Conservation (phyloP, 2,329 filamentous ascomycete species). For the Pseudopithomyces chartarum region DNA sequence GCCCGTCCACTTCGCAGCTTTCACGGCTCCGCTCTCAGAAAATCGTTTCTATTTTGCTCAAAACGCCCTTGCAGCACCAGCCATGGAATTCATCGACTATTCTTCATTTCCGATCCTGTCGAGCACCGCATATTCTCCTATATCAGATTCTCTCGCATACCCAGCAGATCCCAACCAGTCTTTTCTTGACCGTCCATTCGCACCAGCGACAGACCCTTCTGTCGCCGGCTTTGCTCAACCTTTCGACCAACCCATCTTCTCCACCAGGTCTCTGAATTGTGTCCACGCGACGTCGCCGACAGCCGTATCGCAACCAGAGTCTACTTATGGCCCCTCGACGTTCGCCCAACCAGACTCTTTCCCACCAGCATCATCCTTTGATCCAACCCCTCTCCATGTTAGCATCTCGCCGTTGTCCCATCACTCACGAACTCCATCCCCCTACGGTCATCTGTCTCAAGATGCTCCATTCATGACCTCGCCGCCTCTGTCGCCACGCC, state of each 20-base stretch:
- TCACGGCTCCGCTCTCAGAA: neutral
- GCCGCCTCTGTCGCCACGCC: constrained; percentile 31
- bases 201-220: constrained; percentile 26
- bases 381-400: constrained; percentile 19
- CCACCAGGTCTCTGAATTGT: constrained; percentile 26
- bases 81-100: constrained; percentile 28
- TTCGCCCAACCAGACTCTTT: constrained; percentile 27
- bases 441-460: constrained; percentile 22
- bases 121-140: constrained; percentile 31
- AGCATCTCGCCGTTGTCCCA: constrained; percentile 23
- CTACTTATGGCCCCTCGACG: constrained; percentile 23
- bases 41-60: neutral
- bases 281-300: constrained; percentile 23
- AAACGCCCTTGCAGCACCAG: neutral
- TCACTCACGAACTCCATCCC: constrained; percentile 38
- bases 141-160: constrained; percentile 26
- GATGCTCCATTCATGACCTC: constrained; percentile 12
- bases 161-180: constrained; percentile 30
- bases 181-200: constrained; percentile 30
- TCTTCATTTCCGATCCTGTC: constrained; percentile 26
- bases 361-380: constrained; percentile 24
- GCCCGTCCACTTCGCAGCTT: neutral
- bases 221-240: constrained; percentile 32
- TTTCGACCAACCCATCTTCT: constrained; percentile 31
- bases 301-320: constrained; percentile 15